phyloP scores from a whole-genome alignment of 345 rosid species.

The Euphorbia peplus region DNA sequence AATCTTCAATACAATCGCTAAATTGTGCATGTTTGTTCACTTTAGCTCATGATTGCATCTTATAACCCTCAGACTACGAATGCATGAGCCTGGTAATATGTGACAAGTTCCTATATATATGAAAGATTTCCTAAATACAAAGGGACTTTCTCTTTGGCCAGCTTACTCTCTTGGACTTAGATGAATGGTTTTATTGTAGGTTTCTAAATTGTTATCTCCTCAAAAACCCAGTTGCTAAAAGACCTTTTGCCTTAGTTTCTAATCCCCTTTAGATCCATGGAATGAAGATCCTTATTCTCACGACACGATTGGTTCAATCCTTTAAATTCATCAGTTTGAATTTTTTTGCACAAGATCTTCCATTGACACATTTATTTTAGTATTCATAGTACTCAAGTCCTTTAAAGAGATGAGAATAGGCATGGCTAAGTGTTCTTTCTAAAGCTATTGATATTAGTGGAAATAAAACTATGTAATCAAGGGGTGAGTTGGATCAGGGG shows the following conservation, averaged over 20 bases:
- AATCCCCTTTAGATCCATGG: neutral
- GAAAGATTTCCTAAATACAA: neutral
- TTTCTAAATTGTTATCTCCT: neutral
- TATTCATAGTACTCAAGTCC: conserved; percentile 1
- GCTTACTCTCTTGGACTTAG: neutral
- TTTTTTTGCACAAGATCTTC: neutral
- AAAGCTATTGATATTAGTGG: neutral
- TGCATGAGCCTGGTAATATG: neutral
- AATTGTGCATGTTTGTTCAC: neutral
- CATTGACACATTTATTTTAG: neutral
- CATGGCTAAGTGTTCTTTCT: neutral
- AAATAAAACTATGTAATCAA: neutral
- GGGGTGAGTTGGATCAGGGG: neutral
- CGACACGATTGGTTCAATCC: neutral
- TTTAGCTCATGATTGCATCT: neutral
- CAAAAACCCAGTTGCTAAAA: neutral
- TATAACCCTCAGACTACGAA: neutral
- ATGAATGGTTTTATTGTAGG: neutral
- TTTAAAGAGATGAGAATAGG: neutral
- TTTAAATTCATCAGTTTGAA: neutral
- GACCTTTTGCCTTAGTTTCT: neutral
- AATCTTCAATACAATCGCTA: neutral
- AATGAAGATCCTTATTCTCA: neutral
- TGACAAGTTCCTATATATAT: conserved; percentile 6
- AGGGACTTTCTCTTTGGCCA: neutral